A percentile compares a stretch with the other conserved stretches of the same genome.
Evolutionary conservation across 495 filamentous ascomycete species (phyloP).

Genomic region (Chaetomium fimeti): DNA sequence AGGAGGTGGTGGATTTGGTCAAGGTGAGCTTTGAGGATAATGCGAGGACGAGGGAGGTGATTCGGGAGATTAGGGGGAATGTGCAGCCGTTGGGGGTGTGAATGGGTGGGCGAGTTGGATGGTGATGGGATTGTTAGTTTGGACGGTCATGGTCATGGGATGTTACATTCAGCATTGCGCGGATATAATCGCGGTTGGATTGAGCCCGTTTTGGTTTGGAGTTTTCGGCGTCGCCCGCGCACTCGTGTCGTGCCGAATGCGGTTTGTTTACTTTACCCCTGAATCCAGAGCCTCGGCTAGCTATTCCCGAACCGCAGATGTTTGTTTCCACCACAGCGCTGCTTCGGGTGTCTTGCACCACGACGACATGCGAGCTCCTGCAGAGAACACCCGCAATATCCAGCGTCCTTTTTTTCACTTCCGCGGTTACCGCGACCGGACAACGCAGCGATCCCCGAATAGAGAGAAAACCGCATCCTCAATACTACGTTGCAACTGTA

Average conservation of each 20-base stretch:
- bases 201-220: too few relatives aligned
- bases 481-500: background rate
- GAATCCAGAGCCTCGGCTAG: too few relatives aligned
- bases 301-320: too few relatives aligned
- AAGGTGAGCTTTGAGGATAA: constrained; percentile 88
- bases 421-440: background rate
- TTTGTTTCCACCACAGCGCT: background rate
- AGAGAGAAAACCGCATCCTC: background rate
- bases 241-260: too few relatives aligned
- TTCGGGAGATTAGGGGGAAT: constrained; percentile 69
- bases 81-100: constrained; percentile 33
- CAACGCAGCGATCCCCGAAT: background rate
- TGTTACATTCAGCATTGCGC: background rate
- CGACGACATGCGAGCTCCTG: too few relatives aligned
- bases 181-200: background rate
- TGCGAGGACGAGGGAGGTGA: constrained; percentile 68
- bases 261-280: too few relatives aligned
- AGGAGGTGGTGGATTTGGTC: constrained; percentile 87
- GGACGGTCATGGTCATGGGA: background rate
- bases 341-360: too few relatives aligned
- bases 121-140: background rate
- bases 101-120: background rate
- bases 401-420: background rate
- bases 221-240: too few relatives aligned
- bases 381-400: too few relatives aligned